A percentile compares a stretch with the other conserved stretches of the same genome.
Evolutionary conservation across 306 rosid species (phyloP).

Genomic region (Glycine soja): DNA sequence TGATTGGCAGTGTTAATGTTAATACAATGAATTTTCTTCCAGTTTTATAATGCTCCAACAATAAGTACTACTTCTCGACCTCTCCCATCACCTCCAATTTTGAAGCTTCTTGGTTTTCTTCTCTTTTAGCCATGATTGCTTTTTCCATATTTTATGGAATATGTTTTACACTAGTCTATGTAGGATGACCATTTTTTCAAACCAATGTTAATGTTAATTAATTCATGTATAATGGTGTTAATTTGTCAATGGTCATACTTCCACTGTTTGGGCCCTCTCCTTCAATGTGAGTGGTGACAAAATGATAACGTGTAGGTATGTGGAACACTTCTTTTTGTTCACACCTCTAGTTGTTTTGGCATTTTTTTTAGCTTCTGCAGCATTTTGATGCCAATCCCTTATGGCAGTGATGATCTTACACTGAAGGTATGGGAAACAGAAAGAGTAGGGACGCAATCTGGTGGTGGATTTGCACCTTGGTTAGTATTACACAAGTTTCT

Average conservation of each 20-base stretch:
- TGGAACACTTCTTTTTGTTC: slow-evolving; percentile 13
- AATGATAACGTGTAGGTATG: slow-evolving; percentile 91
- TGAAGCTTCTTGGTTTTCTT: slow-evolving; percentile 30
- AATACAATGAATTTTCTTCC: too few species aligned
- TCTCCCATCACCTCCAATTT: slow-evolving; percentile 4
- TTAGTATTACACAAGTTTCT: slow-evolving; percentile 50
- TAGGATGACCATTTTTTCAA: slow-evolving; percentile 11
- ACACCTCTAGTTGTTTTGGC: slow-evolving; percentile 36
- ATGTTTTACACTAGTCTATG: slow-evolving; percentile 21
- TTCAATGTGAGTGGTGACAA: slow-evolving; percentile 81
- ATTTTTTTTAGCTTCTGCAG: slow-evolving; percentile 34
- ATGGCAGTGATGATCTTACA: slow-evolving; percentile 87
- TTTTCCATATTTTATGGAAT: slow-evolving; percentile 10
- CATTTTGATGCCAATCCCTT: slow-evolving; percentile 37
- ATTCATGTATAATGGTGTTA: slow-evolving; percentile 36
- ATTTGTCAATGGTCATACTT: slow-evolving; percentile 82
- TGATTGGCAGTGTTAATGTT: slow-evolving; percentile 89
- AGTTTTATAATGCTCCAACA: too few species aligned
- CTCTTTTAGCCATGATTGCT: background rate
- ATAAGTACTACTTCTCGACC: slow-evolving; percentile 61
- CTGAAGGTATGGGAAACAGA: slow-evolving; percentile 90
- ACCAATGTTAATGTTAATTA: slow-evolving; percentile 2
- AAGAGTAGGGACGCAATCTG: slow-evolving; percentile 59
- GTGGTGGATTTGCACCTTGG: slow-evolving; percentile 75
- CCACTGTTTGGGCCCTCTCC: slow-evolving; percentile 94